phyloP scores from a whole-genome alignment of 2,329 filamentous ascomycete species.

The Colletotrichum neosansevieriae region DNA sequence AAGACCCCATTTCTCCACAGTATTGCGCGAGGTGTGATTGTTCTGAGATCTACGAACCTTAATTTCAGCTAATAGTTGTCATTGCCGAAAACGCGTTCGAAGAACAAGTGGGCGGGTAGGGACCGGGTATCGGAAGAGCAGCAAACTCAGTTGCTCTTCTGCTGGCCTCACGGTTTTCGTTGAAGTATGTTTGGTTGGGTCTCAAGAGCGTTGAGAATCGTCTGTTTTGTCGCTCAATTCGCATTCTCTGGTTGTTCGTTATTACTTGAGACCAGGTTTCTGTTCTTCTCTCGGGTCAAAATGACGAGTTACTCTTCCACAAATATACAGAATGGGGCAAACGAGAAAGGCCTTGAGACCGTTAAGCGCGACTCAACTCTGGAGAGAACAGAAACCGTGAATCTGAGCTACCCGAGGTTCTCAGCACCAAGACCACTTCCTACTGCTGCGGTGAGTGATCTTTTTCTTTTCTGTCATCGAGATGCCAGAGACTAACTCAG shows the following conservation, averaged over 20 bases:
- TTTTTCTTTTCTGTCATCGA: background rate
- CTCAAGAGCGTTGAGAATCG: no score
- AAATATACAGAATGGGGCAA: slow-evolving; percentile 1
- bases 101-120: no score
- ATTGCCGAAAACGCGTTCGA: background rate
- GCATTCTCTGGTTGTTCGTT: background rate
- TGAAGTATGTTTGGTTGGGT: background rate
- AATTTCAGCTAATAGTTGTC: background rate
- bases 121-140: no score
- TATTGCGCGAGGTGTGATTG: slow-evolving; percentile 26
- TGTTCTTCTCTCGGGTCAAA: background rate
- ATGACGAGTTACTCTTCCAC: slow-evolving; percentile 12
- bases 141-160: background rate
- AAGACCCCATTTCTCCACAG: slow-evolving; percentile 14
- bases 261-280: background rate
- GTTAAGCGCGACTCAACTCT: slow-evolving; percentile 1
- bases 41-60: slow-evolving; percentile 25
- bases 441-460: slow-evolving; percentile 25
- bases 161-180: background rate
- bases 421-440: slow-evolving; percentile 25
- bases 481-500: background rate
- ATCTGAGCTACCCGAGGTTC: background rate
- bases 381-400: background rate
- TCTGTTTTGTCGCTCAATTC: no score
- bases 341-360: slow-evolving; percentile 11